Conservation (phyloP, 441 rosid genomes). For the Monsonia emarginata region DNA sequence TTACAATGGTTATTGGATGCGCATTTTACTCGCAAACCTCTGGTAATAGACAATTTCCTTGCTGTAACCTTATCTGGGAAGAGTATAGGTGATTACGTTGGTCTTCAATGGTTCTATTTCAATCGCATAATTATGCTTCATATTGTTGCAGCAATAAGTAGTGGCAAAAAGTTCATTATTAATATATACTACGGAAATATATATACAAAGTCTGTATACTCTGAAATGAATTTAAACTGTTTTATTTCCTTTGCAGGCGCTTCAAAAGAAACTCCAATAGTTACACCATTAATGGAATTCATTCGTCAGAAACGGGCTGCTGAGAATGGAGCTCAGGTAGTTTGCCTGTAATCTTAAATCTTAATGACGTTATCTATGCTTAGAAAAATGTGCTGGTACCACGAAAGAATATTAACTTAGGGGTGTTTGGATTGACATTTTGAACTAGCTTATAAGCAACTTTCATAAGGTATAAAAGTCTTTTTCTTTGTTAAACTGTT, state of each 20-base stretch:
- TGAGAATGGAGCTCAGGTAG: constrained; percentile 41
- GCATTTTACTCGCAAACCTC: background rate
- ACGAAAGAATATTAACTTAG: too few species aligned
- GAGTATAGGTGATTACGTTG: background rate
- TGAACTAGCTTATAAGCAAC: too few species aligned
- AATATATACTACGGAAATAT: background rate
- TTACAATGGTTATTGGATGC: background rate
- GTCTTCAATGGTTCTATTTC: background rate
- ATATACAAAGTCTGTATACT: background rate
- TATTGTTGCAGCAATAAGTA: background rate
- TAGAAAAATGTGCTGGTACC: background rate
- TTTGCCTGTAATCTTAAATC: constrained; percentile 1
- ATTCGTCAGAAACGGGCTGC: constrained; percentile 63
- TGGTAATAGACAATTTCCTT: background rate
- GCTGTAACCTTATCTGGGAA: background rate
- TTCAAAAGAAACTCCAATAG: constrained; percentile 33
- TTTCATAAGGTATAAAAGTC: too few species aligned
- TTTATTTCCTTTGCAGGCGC: constrained; percentile 26
- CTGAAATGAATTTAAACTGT: background rate
- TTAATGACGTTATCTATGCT: background rate
- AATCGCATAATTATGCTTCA: background rate
- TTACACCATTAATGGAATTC: constrained; percentile 75
- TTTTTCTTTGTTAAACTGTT: too few species aligned
- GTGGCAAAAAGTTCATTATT: background rate
- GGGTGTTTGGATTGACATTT: too few species aligned